Conservation (phyloP, 164 flowering plant genomes). For the Vitis rupestris region DNA sequence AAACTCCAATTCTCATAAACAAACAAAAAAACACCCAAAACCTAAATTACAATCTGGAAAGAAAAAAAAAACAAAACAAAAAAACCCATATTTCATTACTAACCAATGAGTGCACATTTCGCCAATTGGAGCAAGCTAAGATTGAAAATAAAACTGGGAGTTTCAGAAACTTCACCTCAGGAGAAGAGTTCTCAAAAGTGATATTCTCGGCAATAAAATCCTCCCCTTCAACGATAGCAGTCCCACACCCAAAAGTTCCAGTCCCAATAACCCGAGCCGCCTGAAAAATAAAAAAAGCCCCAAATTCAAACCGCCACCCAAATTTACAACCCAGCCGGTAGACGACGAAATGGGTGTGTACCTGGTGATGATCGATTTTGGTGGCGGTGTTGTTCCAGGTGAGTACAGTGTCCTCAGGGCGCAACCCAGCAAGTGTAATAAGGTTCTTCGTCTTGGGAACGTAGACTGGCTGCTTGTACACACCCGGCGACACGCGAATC, state of each 20-base stretch:
- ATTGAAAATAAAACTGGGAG: not conserved
- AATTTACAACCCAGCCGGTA: constrained; percentile 2
- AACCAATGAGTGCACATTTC: not conserved
- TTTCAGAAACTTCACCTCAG: constrained; percentile 43
- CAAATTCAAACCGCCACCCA: constrained; percentile 1
- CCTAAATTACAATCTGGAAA: not conserved
- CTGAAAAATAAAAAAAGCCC: constrained; percentile 25
- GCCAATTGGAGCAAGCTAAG: not conserved
- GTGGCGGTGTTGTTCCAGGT: constrained; percentile 92
- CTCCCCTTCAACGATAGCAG: constrained; percentile 83
- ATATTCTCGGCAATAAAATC: constrained; percentile 95
- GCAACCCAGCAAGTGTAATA: constrained; percentile 71
- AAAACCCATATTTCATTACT: not conserved
- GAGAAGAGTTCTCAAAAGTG: constrained; percentile 92
- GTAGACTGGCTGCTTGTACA: constrained; percentile 80
- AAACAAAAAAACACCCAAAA: not conserved
- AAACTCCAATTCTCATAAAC: constrained; percentile 2
- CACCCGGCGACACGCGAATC: constrained; percentile 73
- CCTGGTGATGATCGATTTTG: constrained; percentile 88
- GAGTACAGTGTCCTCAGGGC: constrained; percentile 68
- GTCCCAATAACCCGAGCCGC: constrained; percentile 76
- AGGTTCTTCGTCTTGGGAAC: constrained; percentile 90
- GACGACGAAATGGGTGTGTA: constrained; percentile 9
- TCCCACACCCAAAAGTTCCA: constrained; percentile 95
- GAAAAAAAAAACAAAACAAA: not conserved